Base-by-base conservation (phyloP, 129 eudicot species). In the Smallanthus sonchifolius region DNA sequence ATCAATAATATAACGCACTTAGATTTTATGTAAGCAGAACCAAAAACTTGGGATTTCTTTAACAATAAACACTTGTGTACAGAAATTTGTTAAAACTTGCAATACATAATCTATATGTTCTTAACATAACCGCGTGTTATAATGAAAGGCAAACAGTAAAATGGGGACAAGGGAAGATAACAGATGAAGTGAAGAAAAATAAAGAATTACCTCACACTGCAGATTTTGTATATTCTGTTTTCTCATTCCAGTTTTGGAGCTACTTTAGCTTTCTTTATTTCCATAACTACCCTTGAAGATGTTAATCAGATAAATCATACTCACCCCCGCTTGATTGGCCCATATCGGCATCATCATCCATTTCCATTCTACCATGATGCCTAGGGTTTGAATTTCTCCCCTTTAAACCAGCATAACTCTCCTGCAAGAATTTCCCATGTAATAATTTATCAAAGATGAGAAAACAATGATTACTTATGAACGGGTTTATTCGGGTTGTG, bases 311-410 rank as follows among this genome's bases (percentile, higher is more conserved):
- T 43, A 78, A 10, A 30, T 65, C 73, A 5, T 78, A 71, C 73
- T 78, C 82, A 1, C 57, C 82, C 4, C 73, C 82, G 51, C 82
- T 78, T 5, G 65, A 78, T 39, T 72, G 82, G 39, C 70, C 82
- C 82, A 78, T 78, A 63, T 78, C 76, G 66, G 30, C 80, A 65
- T 65, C 80, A 67, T 76, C 80, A 9, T 76, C 80, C 69, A 76
- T 76, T n/a, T 76, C 80, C 78, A 74, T 47, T 74, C 78, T 74
- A 63, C 59, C 67, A 49, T 62, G 70, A 76, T 76, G 75, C 66
- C 82, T 78, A 63, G 72, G 37, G 65, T 78, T 71, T 40, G 57
- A 49, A 78, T 42, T 78, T 71, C 77, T 78, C 66, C 77, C 77
- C 30, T 63, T 78, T 4, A 63, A 71, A 42, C 59, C 67, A 43